Conservation (phyloP, 495 filamentous ascomycete species). For the Ramalina intermedia region DNA sequence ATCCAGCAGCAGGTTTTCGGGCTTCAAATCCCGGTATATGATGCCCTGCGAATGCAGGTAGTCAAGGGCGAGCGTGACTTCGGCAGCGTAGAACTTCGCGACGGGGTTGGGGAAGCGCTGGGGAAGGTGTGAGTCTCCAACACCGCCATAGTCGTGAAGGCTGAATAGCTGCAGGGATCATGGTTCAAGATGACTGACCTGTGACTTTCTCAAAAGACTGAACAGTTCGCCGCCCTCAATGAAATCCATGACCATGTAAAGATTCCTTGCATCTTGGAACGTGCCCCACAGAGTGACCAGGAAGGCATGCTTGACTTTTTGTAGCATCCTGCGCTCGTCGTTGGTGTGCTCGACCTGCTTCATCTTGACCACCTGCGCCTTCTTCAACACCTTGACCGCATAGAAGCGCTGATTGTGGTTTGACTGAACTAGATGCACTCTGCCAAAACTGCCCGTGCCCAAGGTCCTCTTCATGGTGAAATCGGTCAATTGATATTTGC, state of each 20-base stretch:
- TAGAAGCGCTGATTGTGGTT: slow-evolving; percentile 96
- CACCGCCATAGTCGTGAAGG: neutral
- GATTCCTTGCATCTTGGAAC: slow-evolving; percentile 84
- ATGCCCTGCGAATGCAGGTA: slow-evolving; percentile 92
- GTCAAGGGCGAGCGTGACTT: slow-evolving; percentile 88
- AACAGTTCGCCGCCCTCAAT: slow-evolving; percentile 98
- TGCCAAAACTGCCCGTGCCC: slow-evolving; percentile 91
- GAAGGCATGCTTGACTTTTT: slow-evolving; percentile 91
- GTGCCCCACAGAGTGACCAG: slow-evolving; percentile 96
- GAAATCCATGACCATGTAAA: slow-evolving; percentile 99
- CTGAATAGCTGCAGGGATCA: neutral
- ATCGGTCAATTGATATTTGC: slow-evolving; percentile 89
- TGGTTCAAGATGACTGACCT: slow-evolving; percentile 44
- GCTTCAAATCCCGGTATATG: slow-evolving; percentile 95
- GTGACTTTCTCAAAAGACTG: slow-evolving; percentile 86
- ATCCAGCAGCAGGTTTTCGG: slow-evolving; percentile 88
- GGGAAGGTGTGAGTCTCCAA: slow-evolving; percentile 3
- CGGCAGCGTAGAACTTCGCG: slow-evolving; percentile 96
- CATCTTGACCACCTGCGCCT: slow-evolving; percentile 98
- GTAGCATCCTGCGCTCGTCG: slow-evolving; percentile 89
- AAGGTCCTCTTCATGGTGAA: slow-evolving; percentile 80
- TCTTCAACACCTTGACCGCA: slow-evolving; percentile 95
- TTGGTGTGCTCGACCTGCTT: slow-evolving; percentile 99
- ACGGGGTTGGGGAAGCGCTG: slow-evolving; percentile 98
- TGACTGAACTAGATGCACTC: slow-evolving; percentile 91